Conservation (phyloP, 176 grass and related monocot species). For the Alopecurus myosuroides region DNA sequence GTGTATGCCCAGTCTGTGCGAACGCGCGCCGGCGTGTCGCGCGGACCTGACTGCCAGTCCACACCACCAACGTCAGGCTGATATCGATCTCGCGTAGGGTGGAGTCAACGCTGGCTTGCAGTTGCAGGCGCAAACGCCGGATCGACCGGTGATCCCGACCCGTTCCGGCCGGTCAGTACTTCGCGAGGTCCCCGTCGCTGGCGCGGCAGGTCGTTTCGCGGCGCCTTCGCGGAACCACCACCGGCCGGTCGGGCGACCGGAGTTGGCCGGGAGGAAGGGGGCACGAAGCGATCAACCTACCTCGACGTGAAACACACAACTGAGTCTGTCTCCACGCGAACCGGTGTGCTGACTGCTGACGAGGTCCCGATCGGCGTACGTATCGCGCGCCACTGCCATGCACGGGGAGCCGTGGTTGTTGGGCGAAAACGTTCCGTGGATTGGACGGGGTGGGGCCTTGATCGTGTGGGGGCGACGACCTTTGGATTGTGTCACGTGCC, state of each 20-base stretch:
- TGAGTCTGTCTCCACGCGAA: background rate
- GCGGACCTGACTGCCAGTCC: background rate
- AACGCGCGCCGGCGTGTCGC: conserved; percentile 9
- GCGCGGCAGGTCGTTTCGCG: background rate
- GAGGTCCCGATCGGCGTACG: too few relatives aligned
- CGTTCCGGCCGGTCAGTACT: background rate
- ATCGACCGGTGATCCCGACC: background rate
- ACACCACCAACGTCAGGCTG: background rate
- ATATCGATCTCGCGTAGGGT: background rate
- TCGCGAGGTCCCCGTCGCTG: too few relatives aligned
- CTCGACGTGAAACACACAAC: too few relatives aligned
- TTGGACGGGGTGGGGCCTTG: background rate
- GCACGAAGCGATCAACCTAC: background rate
- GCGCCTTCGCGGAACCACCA: background rate
- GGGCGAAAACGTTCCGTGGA: background rate
- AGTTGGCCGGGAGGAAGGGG: background rate
- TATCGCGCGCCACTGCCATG: background rate
- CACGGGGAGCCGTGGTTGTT: background rate
- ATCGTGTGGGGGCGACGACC: accelerated
- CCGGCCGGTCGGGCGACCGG: background rate
- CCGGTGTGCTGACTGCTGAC: background rate
- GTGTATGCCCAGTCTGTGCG: background rate
- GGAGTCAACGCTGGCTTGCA: background rate
- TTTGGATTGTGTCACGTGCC: background rate
- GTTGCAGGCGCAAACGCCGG: background rate